Percentiles rank a stretch among this genome's conserved stretches.
Evolutionary conservation across 352 stramenopile genomes (phyloP).

Genomic region (Phytophthora fragariaefolia): DNA sequence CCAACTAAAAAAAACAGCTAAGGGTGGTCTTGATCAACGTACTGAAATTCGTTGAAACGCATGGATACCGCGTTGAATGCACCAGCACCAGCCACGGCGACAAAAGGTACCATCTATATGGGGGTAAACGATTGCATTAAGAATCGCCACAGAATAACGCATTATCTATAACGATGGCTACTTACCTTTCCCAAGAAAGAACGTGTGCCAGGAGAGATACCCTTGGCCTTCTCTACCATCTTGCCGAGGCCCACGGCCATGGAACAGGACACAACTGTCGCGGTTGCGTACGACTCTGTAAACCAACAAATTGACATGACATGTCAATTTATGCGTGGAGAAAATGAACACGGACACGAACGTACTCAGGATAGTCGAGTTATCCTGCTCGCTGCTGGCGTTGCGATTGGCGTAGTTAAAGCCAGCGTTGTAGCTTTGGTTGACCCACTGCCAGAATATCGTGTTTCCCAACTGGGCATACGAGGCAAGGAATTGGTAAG

Average conservation of each 20-base stretch:
- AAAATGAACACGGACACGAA: not conserved
- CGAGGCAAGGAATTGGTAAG: not conserved
- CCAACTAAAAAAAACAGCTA: too few relatives aligned
- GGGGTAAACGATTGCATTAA: not conserved
- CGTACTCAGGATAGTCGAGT: constrained; percentile 76
- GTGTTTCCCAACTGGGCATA: constrained; percentile 65
- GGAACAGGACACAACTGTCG: constrained; percentile 79
- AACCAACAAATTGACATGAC: not conserved
- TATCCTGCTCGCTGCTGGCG: constrained; percentile 82
- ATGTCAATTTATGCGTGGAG: constrained; percentile 1
- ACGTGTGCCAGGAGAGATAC: constrained; percentile 67
- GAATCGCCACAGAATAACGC: not conserved
- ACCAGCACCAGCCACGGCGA: constrained; percentile 82
- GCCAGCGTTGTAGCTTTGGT: constrained; percentile 90
- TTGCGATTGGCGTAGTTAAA: constrained; percentile 93
- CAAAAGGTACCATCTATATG: constrained; percentile 84
- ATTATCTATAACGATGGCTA: not conserved
- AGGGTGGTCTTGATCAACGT: constrained; percentile 38
- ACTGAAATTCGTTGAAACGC: constrained; percentile 89
- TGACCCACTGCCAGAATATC: constrained; percentile 91
- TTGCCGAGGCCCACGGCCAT: constrained; percentile 81
- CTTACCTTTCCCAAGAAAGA: constrained; percentile 69
- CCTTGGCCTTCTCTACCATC: constrained; percentile 77
- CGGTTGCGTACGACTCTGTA: constrained; percentile 80
- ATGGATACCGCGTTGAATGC: constrained; percentile 90